Evolutionary conservation across 495 filamentous ascomycete genomes (phyloP).

Genomic region (Penicillium goetzii): DNA sequence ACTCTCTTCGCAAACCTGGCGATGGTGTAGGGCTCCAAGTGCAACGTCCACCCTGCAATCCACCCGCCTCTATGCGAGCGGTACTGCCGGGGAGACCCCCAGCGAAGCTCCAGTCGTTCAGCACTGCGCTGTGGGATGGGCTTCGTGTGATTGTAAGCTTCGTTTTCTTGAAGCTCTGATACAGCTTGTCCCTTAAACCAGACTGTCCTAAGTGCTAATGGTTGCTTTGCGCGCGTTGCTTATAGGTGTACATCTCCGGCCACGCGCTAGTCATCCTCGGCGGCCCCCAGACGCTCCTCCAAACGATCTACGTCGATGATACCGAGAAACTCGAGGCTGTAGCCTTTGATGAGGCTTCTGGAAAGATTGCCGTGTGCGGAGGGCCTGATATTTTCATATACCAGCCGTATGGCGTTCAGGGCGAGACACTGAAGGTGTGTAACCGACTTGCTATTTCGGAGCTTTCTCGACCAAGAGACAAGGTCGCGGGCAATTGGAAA

Average conservation of each 20-base stretch:
- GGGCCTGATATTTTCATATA: conserved; percentile 73
- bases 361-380: conserved; percentile 80
- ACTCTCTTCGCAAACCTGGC: conserved; percentile 20
- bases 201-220: conserved; percentile 19
- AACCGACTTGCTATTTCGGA: conserved; percentile 12
- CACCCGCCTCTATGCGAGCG: conserved; percentile 64
- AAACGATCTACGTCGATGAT: conserved; percentile 90
- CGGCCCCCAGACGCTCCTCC: conserved; percentile 73
- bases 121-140: conserved; percentile 80
- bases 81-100: conserved; percentile 90
- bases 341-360: conserved; percentile 75
- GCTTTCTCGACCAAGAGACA: not conserved
- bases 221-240: conserved; percentile 21
- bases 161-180: not conserved
- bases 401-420: conserved; percentile 70
- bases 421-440: conserved; percentile 60
- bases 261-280: conserved; percentile 82
- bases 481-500: conserved; percentile 2
- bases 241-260: conserved; percentile 85
- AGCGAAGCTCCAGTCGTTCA: conserved; percentile 87
- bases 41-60: conserved; percentile 33
- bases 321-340: conserved; percentile 70
- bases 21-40: conserved; percentile 46
- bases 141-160: conserved; percentile 74
- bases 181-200: conserved; percentile 10